Evolutionary conservation across 345 rosid genomes (phyloP), one percentile per base, ranked within the genome.

Genomic region (Hibiscus syriacus): DNA sequence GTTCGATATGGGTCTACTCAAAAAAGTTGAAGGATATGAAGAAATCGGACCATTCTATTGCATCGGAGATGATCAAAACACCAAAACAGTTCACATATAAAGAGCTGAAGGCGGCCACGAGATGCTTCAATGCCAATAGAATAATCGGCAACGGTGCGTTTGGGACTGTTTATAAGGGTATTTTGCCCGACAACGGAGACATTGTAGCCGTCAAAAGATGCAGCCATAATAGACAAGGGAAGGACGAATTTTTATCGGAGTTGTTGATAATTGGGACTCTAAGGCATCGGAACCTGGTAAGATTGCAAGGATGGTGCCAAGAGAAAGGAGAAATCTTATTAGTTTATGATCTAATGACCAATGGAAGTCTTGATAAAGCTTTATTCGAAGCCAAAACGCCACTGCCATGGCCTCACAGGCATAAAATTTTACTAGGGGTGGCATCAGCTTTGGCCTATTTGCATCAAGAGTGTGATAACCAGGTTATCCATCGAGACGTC

Each of bases 401-500:
- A 0, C 72, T 94, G 66, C 90, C 96, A 8, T 91, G 99, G 99
- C 73, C 78, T 2, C 82, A 83, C 27, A 74, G 99, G 74, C 75
- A 78, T 30, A 91, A 94, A 26, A 82, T 94, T 17, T 70, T 94
- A 5, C 82, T 84, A 0, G 97, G 97, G 0, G 97, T 94, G 2
- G 97, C 99, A 26, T 89, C 97, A 0, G 97, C 99, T 50, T 66
- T 94, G 43, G 92, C 97, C 46, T 91, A 94, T 70, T 72, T 94
- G 64, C 99, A 94, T 79, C 97, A 91, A 66, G 99, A 94, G 70
- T 94, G 99, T 50, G 99, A 94, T 76, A 86, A 87, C 67, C 99
- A 94, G 71, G 96, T 94, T 55, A 91, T 94, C 66, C 99, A 94
- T 38, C 80, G 99, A 65, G 99, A 94, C 63, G 70, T 94, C 0